Evolutionary conservation across 2,329 filamentous ascomycete species (phyloP).

Genomic region (Aspergillus pseudoterreus): DNA sequence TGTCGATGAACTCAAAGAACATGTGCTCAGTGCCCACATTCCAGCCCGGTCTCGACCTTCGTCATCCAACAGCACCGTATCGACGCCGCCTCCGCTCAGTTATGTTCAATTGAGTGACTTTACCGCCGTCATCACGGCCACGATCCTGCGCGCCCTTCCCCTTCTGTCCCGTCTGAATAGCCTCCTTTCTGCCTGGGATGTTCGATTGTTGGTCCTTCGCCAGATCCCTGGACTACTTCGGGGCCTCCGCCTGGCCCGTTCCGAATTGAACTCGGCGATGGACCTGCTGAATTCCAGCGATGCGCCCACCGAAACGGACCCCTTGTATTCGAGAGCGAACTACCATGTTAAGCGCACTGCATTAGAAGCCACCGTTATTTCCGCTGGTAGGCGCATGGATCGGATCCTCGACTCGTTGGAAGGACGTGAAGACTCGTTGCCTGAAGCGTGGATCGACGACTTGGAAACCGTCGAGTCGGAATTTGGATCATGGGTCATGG

Average conservation of each 20-base stretch:
- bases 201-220: constrained; percentile 70
- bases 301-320: constrained; percentile 23
- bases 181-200: constrained; percentile 73
- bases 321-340: constrained; percentile 29
- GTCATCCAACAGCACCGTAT: constrained; percentile 42
- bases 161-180: constrained; percentile 69
- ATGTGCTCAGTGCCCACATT: constrained; percentile 79
- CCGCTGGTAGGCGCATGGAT: constrained; percentile 71
- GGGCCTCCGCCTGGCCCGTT: constrained; percentile 51
- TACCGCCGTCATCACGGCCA: constrained; percentile 84
- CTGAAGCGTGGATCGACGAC: constrained; percentile 80
- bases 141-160: constrained; percentile 83
- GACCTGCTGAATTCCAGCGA: constrained; percentile 22
- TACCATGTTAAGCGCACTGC: constrained; percentile 48
- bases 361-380: constrained; percentile 66
- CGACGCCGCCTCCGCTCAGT: constrained; percentile 38
- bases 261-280: constrained; percentile 32
- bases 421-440: constrained; percentile 76
- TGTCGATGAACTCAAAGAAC: constrained; percentile 76
- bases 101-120: constrained; percentile 81
- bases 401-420: constrained; percentile 83
- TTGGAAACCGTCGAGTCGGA: constrained; percentile 76
- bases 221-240: constrained; percentile 67
- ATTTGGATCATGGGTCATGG: constrained; percentile 76
- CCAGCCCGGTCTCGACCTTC: constrained; percentile 56